phyloP scores from a whole-genome alignment of 1,139 yeast species.

The Zygosaccharomyces pseudobailii region DNA sequence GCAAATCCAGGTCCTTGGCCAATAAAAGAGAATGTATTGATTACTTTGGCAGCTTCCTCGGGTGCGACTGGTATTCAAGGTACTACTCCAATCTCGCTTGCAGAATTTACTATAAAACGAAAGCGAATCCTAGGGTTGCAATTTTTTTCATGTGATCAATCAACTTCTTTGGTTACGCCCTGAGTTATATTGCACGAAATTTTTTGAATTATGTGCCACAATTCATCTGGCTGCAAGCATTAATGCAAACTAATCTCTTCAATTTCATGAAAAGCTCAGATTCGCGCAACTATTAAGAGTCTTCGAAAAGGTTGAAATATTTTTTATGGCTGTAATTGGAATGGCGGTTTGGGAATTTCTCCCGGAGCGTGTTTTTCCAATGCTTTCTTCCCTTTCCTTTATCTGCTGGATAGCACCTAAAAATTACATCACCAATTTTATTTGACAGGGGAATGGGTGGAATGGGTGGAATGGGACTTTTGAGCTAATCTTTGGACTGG shows the following conservation, averaged over 20 bases:
- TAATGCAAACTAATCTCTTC: slow-evolving; percentile 45
- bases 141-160: slow-evolving; percentile 44
- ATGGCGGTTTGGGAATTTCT: slow-evolving; percentile 40
- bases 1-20: slow-evolving; percentile 48
- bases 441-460: slow-evolving; percentile 38
- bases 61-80: slow-evolving; percentile 40
- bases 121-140: slow-evolving; percentile 35
- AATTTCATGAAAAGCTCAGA: slow-evolving; percentile 34
- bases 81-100: slow-evolving; percentile 42
- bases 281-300: slow-evolving; percentile 13
- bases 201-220: slow-evolving; percentile 40
- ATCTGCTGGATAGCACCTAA: slow-evolving; percentile 44
- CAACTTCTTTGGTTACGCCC: slow-evolving; percentile 45
- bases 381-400: slow-evolving; percentile 40
- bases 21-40: slow-evolving; percentile 33
- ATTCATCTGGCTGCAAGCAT: slow-evolving; percentile 44
- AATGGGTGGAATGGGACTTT: slow-evolving; percentile 43
- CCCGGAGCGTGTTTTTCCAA: slow-evolving; percentile 39
- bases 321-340: slow-evolving; percentile 35
- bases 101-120: slow-evolving; percentile 40
- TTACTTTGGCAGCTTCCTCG: slow-evolving; percentile 44
- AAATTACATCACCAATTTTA: slow-evolving; percentile 36
- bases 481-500: slow-evolving; percentile 45
- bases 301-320: slow-evolving; percentile 31
- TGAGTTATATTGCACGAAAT: slow-evolving; percentile 43